Evolutionary conservation across 306 rosid genomes (phyloP).

Genomic region (Astragalus membranaceus): DNA sequence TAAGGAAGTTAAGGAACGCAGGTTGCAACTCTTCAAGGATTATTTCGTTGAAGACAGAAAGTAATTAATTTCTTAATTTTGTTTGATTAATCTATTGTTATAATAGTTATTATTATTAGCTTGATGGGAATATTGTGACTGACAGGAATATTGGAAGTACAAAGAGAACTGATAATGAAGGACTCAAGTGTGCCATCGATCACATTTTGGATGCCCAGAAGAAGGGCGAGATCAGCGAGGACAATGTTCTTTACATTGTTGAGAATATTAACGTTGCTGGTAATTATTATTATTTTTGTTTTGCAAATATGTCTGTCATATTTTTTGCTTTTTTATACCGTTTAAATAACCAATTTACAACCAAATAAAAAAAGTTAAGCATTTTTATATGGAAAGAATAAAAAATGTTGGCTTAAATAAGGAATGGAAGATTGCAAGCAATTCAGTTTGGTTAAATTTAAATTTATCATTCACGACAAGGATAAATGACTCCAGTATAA

Average conservation of each 20-base stretch:
- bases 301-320: neutral
- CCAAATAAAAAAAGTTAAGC: too few species aligned
- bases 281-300: neutral
- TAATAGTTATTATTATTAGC: neutral
- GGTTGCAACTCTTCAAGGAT: constrained; percentile 62
- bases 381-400: too few species aligned
- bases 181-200: constrained; percentile 71
- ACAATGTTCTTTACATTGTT: constrained; percentile 77
- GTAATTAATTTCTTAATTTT: constrained; percentile 9
- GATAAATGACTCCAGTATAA: too few species aligned
- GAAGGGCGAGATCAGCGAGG: constrained; percentile 81
- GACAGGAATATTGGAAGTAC: constrained; percentile 49
- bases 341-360: too few species aligned
- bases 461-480: too few species aligned
- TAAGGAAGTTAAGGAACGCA: constrained; percentile 57
- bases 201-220: constrained; percentile 74
- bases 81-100: neutral
- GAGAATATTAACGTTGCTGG: constrained; percentile 89
- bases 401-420: too few species aligned
- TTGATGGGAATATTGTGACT: neutral
- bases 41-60: constrained; percentile 67
- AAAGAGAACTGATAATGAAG: constrained; percentile 29
- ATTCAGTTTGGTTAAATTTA: too few species aligned
- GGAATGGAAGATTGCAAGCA: too few species aligned
- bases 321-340: too few species aligned